Base-by-base conservation (phyloP, 805 yeast genomes). In the Kazachstania psychrophila region DNA sequence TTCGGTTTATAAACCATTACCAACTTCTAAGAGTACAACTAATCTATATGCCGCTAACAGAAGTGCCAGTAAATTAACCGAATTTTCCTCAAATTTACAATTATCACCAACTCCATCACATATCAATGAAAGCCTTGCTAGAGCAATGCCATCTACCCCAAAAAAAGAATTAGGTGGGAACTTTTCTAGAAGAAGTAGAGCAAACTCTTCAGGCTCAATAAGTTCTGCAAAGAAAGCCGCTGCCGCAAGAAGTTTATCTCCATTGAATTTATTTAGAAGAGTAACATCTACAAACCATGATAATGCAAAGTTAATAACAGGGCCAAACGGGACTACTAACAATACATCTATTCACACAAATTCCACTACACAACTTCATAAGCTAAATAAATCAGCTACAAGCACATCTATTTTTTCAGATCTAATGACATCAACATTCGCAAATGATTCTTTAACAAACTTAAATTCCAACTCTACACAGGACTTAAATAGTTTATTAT, bases 181-280 rank as follows among this genome's bases (percentile, higher is more conserved):
- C 9, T 32, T 18, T 16, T 23, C 27, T n/a, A 26, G 41, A n/a
- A 40, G 43, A 30, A 35, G 34, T 27, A 39, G 43, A 32, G 32
- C 31, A 6, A 22, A 13, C 8, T 40, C 46, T 5, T 12, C 25
- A 13, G 15, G 36, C n/a, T 35, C 44, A 9, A 17, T n/a, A 10
- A 34, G 15, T 19, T 24, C 36, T 4, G 5, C 18, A 4, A 33
- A 33, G 16, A 30, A 23, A 17, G 19, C 37, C 19, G 30, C 36
- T n/a, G 33, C 44, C 1, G 39, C 39, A 9, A 48, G 56, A 36
- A 47, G 51, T 35, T 40, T 56, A 23, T 53, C 60, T 3, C 62
- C 62, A 3, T 48, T 56, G 27, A 45, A 46, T 20, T 38, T 55
- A 15, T 45, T 57, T 16, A 52, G 52, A 38, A 51, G 50, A 38